These are phyloP conservation scores for Dioscorea zingiberensis DNA, from an alignment of 106 monocot genomes.

Conservation along the genomic window DNA sequence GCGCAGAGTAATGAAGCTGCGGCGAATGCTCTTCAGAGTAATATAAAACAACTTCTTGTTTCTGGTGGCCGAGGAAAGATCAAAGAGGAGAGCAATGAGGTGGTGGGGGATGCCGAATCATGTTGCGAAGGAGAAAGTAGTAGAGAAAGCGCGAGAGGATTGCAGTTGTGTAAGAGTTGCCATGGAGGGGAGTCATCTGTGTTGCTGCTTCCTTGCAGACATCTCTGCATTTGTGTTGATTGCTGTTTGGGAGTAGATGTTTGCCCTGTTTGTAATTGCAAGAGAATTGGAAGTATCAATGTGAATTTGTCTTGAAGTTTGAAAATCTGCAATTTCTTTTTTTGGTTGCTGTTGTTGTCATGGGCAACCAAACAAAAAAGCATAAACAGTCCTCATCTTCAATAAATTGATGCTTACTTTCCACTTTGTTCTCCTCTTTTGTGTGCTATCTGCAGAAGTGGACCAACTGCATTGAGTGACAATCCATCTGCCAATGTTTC, in stretches of 20 bases:
- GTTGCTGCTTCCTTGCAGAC: slow-evolving; percentile 20
- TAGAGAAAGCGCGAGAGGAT: neutral
- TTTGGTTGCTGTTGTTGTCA: no score
- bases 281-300: slow-evolving; percentile 5
- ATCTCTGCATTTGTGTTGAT: slow-evolving; percentile 14
- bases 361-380: no score
- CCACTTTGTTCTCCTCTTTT: no score
- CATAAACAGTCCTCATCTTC: no score
- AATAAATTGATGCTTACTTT: no score
- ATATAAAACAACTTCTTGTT: no score
- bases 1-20: slow-evolving; percentile 54
- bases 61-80: no score
- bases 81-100: neutral
- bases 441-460: no score
- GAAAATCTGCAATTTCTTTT: no score
- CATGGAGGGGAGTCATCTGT: neutral
- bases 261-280: slow-evolving; percentile 13
- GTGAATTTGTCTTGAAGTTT: slow-evolving; percentile 6
- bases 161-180: slow-evolving; percentile 7
- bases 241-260: slow-evolving; percentile 1
- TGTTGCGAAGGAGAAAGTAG: slow-evolving; percentile 2
- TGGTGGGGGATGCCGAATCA: slow-evolving; percentile 12
- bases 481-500: no score
- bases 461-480: no score
- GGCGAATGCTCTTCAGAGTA: slow-evolving; percentile 28